These are phyloP conservation scores for Yarrowia alimentaria DNA, from an alignment of 805 yeast genomes.

Conservation along the genomic window DNA sequence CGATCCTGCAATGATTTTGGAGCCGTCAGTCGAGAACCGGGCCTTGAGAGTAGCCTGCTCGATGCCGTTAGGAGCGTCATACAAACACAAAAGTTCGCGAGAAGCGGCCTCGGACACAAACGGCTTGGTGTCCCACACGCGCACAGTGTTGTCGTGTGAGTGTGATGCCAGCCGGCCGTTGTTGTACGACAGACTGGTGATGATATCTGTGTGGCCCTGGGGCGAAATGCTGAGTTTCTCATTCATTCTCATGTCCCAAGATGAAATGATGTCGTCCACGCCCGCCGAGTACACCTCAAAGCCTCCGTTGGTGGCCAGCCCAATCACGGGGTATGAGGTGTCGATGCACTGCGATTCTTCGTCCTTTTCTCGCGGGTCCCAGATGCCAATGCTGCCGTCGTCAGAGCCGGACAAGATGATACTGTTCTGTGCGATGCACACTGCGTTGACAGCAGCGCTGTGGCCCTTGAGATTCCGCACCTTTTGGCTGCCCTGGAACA, in stretches of 20 bases:
- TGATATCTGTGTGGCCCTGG: constrained; percentile 52
- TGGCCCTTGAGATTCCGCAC: constrained; percentile 56
- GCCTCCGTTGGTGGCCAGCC: constrained; percentile 48
- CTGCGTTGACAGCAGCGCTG: constrained; percentile 54
- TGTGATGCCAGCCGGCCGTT: constrained; percentile 51
- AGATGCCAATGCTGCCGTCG: constrained; percentile 56
- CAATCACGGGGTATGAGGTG: constrained; percentile 58
- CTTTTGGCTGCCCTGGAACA: constrained; percentile 59
- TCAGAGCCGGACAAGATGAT: constrained; percentile 58
- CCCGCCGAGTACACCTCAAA: constrained; percentile 57
- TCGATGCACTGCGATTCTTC: constrained; percentile 42
- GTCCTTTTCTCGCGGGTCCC: constrained; percentile 64
- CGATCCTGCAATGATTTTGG: constrained; percentile 54
- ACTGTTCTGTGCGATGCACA: constrained; percentile 42
- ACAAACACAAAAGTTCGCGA: constrained; percentile 44
- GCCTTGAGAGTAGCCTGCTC: constrained; percentile 56
- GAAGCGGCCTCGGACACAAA: constrained; percentile 42
- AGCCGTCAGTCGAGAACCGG: constrained; percentile 44
- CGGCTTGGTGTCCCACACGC: constrained; percentile 55
- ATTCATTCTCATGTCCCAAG: constrained; percentile 55
- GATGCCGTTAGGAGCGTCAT: constrained; percentile 53
- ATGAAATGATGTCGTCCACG: constrained; percentile 60
- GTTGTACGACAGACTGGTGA: constrained; percentile 55
- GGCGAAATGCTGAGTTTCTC: constrained; percentile 31
- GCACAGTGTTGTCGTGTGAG: constrained; percentile 56